A percentile compares a stretch with the other conserved stretches of the same genome.
phyloP scores from a whole-genome alignment of 2,329 filamentous ascomycete genomes.

The Aspergillus pseudoviridinutans region DNA sequence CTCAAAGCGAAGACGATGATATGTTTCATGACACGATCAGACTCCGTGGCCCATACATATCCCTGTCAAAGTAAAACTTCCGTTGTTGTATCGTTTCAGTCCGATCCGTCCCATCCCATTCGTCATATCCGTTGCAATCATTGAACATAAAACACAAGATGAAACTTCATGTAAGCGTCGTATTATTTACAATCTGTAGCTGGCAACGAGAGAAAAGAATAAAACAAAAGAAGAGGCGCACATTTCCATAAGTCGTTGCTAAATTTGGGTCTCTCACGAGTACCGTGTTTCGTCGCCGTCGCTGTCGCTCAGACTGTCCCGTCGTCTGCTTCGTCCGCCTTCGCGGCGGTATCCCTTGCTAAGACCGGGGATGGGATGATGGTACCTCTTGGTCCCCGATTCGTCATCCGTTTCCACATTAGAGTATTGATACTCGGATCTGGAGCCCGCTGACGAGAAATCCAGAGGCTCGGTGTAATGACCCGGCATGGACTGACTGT shows the following conservation, averaged over 20 bases:
- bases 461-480: conserved; percentile 44
- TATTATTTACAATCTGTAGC: background rate
- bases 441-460: conserved; percentile 35
- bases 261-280: conserved; percentile 9
- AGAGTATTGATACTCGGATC: conserved; percentile 40
- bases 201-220: background rate
- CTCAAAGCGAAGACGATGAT: too few relatives aligned
- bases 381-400: conserved; percentile 53
- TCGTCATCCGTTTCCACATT: conserved; percentile 40
- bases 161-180: background rate
- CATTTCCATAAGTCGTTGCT: background rate
- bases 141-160: background rate
- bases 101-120: background rate
- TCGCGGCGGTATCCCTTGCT: conserved; percentile 43
- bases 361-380: conserved; percentile 54
- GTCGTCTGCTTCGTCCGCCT: conserved; percentile 37
- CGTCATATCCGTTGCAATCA: background rate
- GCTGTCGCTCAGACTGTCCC: conserved; percentile 54
- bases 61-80: background rate
- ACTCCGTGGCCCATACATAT: background rate
- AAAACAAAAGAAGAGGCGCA: background rate
- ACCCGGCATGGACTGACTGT: conserved; percentile 32
- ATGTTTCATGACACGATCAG: background rate
- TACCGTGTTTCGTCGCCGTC: conserved; percentile 40
- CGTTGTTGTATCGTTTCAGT: background rate